A percentile compares a stretch with the other conserved stretches of the same genome.
Evolutionary conservation across 73 alveolate species (phyloP).

Genomic region (Tetrahymena thermophila): DNA sequence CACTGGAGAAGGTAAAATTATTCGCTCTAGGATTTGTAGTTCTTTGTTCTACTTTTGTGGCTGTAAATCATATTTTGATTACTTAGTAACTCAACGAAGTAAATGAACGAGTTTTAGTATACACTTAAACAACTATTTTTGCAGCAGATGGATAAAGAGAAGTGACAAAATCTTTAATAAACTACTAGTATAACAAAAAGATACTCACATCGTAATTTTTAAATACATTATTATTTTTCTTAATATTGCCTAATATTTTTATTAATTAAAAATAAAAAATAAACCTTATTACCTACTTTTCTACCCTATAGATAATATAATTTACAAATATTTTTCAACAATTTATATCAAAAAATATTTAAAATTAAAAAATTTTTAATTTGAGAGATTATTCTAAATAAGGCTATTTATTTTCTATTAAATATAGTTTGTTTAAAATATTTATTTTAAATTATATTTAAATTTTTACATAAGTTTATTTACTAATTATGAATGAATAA

Average conservation of each 20-base stretch:
- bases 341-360: too few relatives aligned
- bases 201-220: not conserved
- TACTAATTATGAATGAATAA: not conserved
- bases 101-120: not conserved
- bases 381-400: too few relatives aligned
- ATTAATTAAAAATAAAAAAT: too few relatives aligned
- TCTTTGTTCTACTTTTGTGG: not conserved
- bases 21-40: constrained; percentile 4
- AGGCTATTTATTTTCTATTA: too few relatives aligned
- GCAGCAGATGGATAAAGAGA: not conserved
- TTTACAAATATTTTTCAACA: too few relatives aligned
- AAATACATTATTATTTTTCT: not conserved
- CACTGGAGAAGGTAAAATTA: constrained; percentile 7
- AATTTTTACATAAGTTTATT: too few relatives aligned
- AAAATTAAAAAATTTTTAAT: too few relatives aligned
- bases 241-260: too few relatives aligned
- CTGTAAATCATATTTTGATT: not conserved
- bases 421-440: too few relatives aligned
- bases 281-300: too few relatives aligned
- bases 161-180: not conserved
- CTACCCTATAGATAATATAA: too few relatives aligned
- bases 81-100: not conserved
- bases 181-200: not conserved
- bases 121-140: not conserved
- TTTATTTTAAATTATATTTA: too few relatives aligned